Base-by-base conservation (phyloP, 2,329 filamentous ascomycete genomes). In the Ascochyta pisi region DNA sequence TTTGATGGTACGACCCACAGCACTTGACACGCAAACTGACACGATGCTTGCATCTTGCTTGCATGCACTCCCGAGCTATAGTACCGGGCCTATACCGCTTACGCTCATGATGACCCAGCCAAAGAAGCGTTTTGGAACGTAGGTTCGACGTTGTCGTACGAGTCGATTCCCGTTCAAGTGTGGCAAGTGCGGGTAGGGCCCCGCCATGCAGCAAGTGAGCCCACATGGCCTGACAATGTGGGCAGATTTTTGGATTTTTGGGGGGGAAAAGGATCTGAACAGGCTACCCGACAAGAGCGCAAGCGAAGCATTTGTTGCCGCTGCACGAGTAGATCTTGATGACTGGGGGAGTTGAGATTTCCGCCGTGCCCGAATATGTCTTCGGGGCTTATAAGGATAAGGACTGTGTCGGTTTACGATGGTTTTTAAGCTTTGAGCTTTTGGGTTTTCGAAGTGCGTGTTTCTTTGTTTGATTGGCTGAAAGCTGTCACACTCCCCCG, bases 191-290 rank as follows among this genome's bases (percentile, higher is more conserved):
- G 50, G 50, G 41, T 44, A 48, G 38, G 53, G 29, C 38, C 42
- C 34, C 31, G 38, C 40, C 29, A 41, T 43, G 39, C 39, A 38
- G 31, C 31, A n/a, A 33, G 50, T 59, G 46, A 59, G 54, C 34
- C 57, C 22, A 53, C 23, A 50, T 53, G 53, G 57, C 35, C 57
- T 57, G 44, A 60, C 44, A 47, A 47, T 52, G 46, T 54, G 55
- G 46, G 50, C 55, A 58, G 46, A 48, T 58, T 47, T 34, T 23
- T 24, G 38, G 37, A 38, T 26, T 26, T 26, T 26, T 26, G 33
- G 33, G 29, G 12, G 12, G 12, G 29, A 4, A 13, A 13, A 31
- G 29, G 29, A 13, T 31, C 29, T 31, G 12, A 31, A 29, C 38
- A 23, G 23, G 26, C 26, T 48, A 42, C 44, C 42, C 27, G 31